phyloP scores from a whole-genome alignment of 164 flowering plant species.

The Houttuynia cordata region DNA sequence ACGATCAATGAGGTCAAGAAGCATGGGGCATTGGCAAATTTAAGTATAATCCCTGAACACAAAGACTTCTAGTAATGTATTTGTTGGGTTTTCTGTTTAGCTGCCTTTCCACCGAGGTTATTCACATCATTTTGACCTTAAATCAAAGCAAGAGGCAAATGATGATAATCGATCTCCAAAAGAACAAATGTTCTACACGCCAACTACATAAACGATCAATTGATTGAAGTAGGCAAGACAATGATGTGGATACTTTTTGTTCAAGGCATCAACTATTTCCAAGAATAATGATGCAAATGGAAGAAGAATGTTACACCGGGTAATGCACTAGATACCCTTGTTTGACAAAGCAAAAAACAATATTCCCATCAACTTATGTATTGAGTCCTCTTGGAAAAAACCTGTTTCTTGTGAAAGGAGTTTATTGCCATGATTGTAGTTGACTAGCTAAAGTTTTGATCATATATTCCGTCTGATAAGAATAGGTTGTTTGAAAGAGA shows the following conservation, averaged over 20 bases:
- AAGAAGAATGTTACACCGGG: not conserved
- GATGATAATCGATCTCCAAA: not conserved
- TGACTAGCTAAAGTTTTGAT: not conserved
- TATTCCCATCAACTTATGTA: not conserved
- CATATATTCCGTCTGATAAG: not conserved
- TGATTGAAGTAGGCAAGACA: not conserved
- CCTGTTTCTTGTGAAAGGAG: not conserved
- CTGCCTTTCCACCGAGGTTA: no score
- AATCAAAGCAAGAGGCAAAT: not conserved
- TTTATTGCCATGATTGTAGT: not conserved
- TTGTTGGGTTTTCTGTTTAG: not conserved
- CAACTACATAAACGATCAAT: no score
- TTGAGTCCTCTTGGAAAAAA: not conserved
- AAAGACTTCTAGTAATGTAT: not conserved
- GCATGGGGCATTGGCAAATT: not conserved
- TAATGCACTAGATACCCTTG: not conserved
- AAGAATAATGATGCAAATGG: not conserved
- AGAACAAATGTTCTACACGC: not conserved
- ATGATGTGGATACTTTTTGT: not conserved
- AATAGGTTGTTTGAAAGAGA: not conserved
- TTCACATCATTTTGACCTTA: no score
- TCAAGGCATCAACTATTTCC: not conserved
- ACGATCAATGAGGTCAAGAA: not conserved
- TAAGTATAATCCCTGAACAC: no score
- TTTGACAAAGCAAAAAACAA: not conserved